Evolutionary conservation across 169 alveolate species (phyloP).

Genomic region (Cryptosporidium sp.): DNA sequence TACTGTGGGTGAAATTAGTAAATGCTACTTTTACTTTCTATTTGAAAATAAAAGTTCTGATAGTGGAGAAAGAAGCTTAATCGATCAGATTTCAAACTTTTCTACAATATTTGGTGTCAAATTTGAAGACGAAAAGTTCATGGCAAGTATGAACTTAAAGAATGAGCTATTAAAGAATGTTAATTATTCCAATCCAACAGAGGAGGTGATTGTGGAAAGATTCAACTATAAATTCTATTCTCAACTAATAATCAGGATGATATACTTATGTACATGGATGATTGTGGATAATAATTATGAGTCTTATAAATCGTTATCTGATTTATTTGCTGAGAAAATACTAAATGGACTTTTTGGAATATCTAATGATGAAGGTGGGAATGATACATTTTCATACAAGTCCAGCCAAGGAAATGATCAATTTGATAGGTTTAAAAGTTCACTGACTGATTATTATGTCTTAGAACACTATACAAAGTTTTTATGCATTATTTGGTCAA

Average conservation of each 20-base stretch:
- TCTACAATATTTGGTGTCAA: conserved; percentile 8
- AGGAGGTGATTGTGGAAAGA: conserved; percentile 23
- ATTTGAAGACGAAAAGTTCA: conserved; percentile 25
- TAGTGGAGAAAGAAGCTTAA: not conserved
- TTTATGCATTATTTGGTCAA: conserved; percentile 51
- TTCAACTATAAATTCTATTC: conserved; percentile 51
- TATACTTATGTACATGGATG: conserved; percentile 48
- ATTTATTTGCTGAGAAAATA: conserved; percentile 15
- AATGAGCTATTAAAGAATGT: conserved; percentile 26
- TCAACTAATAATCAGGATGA: conserved; percentile 46
- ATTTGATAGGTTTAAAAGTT: conserved; percentile 4
- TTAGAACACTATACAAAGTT: conserved; percentile 46
- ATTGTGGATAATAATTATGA: conserved; percentile 28
- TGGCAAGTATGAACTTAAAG: conserved; percentile 20
- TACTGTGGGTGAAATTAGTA: conserved; percentile 18
- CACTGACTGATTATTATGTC: conserved; percentile 15
- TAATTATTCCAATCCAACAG: not conserved
- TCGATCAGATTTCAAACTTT: conserved; percentile 30
- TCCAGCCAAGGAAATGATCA: not conserved
- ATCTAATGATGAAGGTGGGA: not conserved
- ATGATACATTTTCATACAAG: not conserved
- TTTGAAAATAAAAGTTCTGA: not conserved
- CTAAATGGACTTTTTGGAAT: conserved; percentile 28
- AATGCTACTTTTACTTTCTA: conserved; percentile 27
- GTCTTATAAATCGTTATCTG: conserved; percentile 20